These are phyloP conservation scores for Phialemonium atrogriseum DNA, from an alignment of 2,329 filamentous ascomycete species.

Conservation along the genomic window DNA sequence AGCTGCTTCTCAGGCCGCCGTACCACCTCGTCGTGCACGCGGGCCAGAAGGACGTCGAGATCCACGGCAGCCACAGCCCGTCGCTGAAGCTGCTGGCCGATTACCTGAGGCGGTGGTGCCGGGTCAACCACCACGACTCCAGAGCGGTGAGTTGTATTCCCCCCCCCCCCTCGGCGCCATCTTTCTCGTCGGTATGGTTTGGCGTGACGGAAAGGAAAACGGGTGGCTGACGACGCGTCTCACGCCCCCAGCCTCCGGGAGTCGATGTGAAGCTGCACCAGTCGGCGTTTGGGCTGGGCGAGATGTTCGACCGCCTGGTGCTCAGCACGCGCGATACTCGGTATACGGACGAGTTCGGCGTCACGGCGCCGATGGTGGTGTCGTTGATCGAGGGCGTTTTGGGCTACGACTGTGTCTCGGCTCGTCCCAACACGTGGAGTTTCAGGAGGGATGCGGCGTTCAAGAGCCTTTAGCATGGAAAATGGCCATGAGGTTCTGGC, in stretches of 20 bases:
- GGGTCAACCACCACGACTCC: conserved; percentile 29
- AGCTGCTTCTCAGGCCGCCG: conserved; percentile 37
- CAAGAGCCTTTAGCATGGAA: conserved; percentile 10
- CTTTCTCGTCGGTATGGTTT: no score
- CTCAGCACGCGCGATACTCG: conserved; percentile 24
- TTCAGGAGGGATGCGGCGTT: conserved; percentile 24
- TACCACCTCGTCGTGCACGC: conserved; percentile 35
- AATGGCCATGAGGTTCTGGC: no score
- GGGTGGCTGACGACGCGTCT: neutral
- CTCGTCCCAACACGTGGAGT: conserved; percentile 15
- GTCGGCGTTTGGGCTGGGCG: conserved; percentile 34
- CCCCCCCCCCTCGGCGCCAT: no score
- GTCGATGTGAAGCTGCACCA: conserved; percentile 33
- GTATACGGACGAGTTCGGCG: conserved; percentile 19
- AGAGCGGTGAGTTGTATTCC: conserved; percentile 19
- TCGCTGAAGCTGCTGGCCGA: conserved; percentile 34
- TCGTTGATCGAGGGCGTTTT: conserved; percentile 37
- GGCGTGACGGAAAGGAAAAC: no score
- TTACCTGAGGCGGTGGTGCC: conserved; percentile 40
- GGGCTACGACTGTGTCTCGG: conserved; percentile 30
- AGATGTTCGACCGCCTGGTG: conserved; percentile 33
- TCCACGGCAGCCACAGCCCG: conserved; percentile 39
- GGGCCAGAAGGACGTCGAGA: conserved; percentile 23
- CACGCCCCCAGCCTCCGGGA: conserved; percentile 26
- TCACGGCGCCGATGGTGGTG: conserved; percentile 35